phyloP scores from a whole-genome alignment of 179 eudicot species.

The Spinacia oleracea region DNA sequence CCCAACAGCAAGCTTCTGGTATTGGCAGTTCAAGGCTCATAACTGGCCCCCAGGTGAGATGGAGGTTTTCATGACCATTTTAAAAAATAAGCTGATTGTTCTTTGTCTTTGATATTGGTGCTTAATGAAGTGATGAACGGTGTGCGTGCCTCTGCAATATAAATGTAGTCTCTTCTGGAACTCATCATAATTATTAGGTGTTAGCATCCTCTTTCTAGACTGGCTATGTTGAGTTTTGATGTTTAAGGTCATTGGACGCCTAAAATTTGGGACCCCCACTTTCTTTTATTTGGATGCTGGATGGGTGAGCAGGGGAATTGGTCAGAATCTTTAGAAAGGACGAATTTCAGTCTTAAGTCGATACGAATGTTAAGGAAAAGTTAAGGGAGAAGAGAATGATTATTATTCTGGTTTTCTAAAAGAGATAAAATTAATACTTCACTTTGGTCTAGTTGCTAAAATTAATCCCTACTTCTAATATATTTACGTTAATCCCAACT shows the following conservation, averaged over 20 bases:
- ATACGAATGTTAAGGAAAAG: neutral
- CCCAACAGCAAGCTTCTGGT: slow-evolving; percentile 45
- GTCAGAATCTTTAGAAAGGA: neutral
- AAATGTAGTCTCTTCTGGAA: neutral
- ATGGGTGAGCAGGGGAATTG: neutral
- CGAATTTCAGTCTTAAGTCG: neutral
- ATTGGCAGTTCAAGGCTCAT: slow-evolving; percentile 54
- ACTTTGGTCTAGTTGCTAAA: neutral
- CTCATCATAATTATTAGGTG: neutral
- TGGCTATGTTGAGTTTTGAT: neutral
- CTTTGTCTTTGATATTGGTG: slow-evolving; percentile 13
- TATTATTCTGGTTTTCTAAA: neutral
- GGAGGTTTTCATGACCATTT: slow-evolving; percentile 6
- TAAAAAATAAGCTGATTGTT: slow-evolving; percentile 5
- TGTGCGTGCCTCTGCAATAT: neutral
- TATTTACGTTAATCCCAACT: neutral
- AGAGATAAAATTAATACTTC: neutral
- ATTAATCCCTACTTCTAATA: neutral
- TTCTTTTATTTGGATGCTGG: neutral
- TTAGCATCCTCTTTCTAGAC: neutral
- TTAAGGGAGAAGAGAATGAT: neutral
- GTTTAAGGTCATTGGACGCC: neutral
- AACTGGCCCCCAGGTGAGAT: slow-evolving; percentile 80
- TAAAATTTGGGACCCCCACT: neutral
- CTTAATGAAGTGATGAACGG: neutral